Evolutionary conservation across 2,329 filamentous ascomycete genomes (phyloP), one percentile per base, ranked within the genome.

Genomic region (Fusarium heterosporum): DNA sequence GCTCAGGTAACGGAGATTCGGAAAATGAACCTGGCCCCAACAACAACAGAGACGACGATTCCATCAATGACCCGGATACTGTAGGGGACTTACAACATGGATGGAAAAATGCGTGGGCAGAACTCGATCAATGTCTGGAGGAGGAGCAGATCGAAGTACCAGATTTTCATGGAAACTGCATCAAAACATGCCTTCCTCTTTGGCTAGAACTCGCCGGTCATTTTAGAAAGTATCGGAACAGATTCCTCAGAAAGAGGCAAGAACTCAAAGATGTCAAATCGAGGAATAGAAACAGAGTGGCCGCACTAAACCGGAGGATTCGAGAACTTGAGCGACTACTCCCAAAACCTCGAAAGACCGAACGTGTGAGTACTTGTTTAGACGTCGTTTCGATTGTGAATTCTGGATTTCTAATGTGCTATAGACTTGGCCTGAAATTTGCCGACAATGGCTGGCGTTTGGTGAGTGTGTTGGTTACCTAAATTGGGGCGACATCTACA

Each of bases 401-500:
- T 19, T 41, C 4, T 13, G 2, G 16, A 3, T 19, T 32, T 12
- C 51, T 68, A 6, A 68, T 28, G 6, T 4, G 22, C 22, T 1
- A 11, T 16, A 71, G 69, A 32, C 32, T 1, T 71, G 69, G 69
- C 68, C 43, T 14, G 8, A 13, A 1, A 17, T 12, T 3, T 22
- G 41, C 32, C 9, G 2, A 6, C 0, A 0, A 2, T 68, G n/a
- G n/a, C n/a, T n/a, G n/a, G n/a, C n/a, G n/a, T n/a, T n/a, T n/a
- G n/a, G n/a, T n/a, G n/a, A n/a, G 2, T 16, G 50, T 5, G 14
- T 1, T 2, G n/a, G 11, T 1, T 41, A 54, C 5, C 0, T 10
- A 0, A 10, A 50, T 3, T 72, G 66, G 54, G 46, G 57, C 13
- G 26, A 55, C 0, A 7, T 74, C 26, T 66, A 69, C 55, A 58